Percentiles rank a stretch among this genome's conserved stretches.
Evolutionary conservation across 768 basidiomycete species (phyloP).

Genomic region (Krasilnikovozyma curviuscula): DNA sequence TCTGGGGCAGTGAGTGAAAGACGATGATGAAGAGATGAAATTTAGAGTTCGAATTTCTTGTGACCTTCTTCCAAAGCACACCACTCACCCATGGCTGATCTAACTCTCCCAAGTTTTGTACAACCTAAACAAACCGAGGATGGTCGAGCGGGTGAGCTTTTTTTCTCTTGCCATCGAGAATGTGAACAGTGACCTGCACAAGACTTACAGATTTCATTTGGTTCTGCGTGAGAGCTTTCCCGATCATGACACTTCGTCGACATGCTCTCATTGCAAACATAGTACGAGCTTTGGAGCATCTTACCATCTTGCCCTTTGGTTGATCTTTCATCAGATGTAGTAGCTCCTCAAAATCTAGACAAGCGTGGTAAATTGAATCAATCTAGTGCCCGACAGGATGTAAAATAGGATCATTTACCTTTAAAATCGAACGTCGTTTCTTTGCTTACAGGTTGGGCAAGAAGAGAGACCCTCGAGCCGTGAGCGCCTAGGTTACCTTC

Average conservation of each 20-base stretch:
- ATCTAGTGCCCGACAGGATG: slow-evolving; percentile 1
- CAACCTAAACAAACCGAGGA: slow-evolving; percentile 10
- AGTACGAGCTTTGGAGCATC: slow-evolving; percentile 74
- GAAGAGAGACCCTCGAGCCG: slow-evolving; percentile 38
- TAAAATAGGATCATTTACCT: slow-evolving; percentile 33
- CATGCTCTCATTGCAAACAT: slow-evolving; percentile 98
- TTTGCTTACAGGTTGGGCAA: slow-evolving; percentile 80
- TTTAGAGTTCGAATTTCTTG: background rate
- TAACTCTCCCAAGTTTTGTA: slow-evolving; percentile 29
- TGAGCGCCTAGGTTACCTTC: slow-evolving; percentile 21
- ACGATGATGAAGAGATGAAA: background rate
- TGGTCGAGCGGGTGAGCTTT: too few species aligned
- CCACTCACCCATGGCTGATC: slow-evolving; percentile 30
- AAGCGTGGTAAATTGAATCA: background rate
- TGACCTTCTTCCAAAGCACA: background rate
- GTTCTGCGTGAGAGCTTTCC: slow-evolving; percentile 50
- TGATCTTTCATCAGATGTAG: slow-evolving; percentile 64
- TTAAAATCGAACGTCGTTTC: slow-evolving; percentile 72
- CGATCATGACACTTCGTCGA: slow-evolving; percentile 89
- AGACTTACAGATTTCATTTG: slow-evolving; percentile 42
- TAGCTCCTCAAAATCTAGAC: slow-evolving; percentile 82
- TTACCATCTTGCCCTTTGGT: slow-evolving; percentile 60
- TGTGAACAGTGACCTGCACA: background rate
- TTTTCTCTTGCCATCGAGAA: too few species aligned
- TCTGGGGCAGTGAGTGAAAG: slow-evolving; percentile 13